Conservation (phyloP, 495 filamentous ascomycete species). For the Xylaria castorea region DNA sequence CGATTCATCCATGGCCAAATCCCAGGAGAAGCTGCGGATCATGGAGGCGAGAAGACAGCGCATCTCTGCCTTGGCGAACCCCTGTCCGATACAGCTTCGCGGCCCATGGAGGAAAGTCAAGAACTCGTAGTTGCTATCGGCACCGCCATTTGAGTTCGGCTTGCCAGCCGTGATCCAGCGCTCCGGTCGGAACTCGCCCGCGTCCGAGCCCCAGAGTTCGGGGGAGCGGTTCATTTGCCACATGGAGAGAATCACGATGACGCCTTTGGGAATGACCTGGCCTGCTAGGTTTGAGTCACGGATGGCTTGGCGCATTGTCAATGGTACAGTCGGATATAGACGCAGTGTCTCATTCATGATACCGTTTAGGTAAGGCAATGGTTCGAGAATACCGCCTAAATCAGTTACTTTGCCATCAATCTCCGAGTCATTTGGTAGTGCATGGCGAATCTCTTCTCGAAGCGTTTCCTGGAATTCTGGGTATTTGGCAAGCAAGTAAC, state of each 20-base stretch:
- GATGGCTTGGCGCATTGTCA: conserved; percentile 62
- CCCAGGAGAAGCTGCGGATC: conserved; percentile 31
- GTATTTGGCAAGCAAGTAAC: conserved; percentile 49
- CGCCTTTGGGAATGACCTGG: conserved; percentile 51
- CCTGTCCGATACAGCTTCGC: conserved; percentile 80
- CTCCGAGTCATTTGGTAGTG: conserved; percentile 58
- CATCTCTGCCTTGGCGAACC: conserved; percentile 64
- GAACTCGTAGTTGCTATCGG: conserved; percentile 55
- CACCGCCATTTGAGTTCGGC: conserved; percentile 66
- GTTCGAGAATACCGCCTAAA: conserved; percentile 44
- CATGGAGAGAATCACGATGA: conserved; percentile 55
- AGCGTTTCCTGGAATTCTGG: conserved; percentile 45
- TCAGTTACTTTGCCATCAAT: conserved; percentile 49
- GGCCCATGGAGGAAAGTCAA: conserved; percentile 84
- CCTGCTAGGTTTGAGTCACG: conserved; percentile 66
- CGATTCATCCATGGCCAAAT: conserved; percentile 34
- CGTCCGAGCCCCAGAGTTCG: conserved; percentile 49
- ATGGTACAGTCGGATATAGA: conserved; percentile 46
- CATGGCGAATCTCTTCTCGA: conserved; percentile 52
- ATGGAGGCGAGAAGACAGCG: conserved; percentile 35
- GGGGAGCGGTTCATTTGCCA: conserved; percentile 75
- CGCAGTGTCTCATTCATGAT: conserved; percentile 45
- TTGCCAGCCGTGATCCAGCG: conserved; percentile 52
- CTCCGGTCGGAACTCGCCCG: conserved; percentile 35
- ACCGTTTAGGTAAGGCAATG: conserved; percentile 47